Evolutionary conservation across 345 rosid species (phyloP), one percentile per base, ranked within the genome.

Genomic region (Geranium brycei): DNA sequence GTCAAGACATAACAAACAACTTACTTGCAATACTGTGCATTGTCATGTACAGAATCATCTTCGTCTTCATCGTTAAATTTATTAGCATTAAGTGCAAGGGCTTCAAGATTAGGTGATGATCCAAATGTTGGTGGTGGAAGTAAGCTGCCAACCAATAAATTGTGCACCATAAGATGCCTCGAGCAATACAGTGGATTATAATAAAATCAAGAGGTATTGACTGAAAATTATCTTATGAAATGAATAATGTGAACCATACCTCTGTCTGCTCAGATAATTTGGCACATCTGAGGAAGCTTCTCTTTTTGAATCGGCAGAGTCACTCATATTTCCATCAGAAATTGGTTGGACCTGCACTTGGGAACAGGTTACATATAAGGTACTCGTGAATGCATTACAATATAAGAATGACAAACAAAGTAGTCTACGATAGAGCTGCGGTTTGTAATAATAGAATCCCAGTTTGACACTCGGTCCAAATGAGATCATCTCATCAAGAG

Each of bases 91-190:
- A 89, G 88, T 4, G 87, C 95, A 72, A 89, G 91, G 32, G 91
- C 90, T 82, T 87, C 95, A 55, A 89, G 97, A 79, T 89, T 89
- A 57, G 91, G 96, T 1, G 97, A 92, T 59, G 98, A 92, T 62
- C 98, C 96, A 73, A 92, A 92, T 28, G 98, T 90, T 66, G 98
- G 98, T 1, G 97, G 95, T n/a, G 98, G 97, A 35, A 35, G 41
- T 66, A 83, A 70, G 85, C 95, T 92, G 91, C 63, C 31, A 75
- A 76, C 41, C 41, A 68, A 68, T 66, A 69, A 79, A 81, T 7
- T 35, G 66, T 41, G 63, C 73, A 64, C 19, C 60, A 16, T 31
- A 14, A 28, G 7, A 23, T 66, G 62, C 66, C 64, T 69, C 66
- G 56, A 51, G 32, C 60, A 55, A 31, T 64, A 55, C 14, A 31